Evolutionary conservation across 2,329 filamentous ascomycete species (phyloP).

Genomic region (Sarocladium strictum): DNA sequence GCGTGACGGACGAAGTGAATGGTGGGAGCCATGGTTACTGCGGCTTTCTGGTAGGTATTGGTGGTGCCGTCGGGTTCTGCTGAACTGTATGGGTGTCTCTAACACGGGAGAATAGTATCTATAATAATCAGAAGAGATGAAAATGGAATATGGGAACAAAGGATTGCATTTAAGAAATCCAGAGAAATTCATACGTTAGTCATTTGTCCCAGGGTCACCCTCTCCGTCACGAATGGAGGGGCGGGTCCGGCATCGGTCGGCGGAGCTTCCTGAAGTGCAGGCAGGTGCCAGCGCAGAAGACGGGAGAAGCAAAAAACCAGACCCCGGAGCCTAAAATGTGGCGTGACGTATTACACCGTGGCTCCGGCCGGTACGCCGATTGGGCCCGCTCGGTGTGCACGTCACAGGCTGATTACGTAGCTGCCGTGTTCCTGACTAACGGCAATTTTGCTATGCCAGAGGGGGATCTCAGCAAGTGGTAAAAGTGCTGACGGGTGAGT

Average conservation of each 20-base stretch:
- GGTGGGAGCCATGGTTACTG: constrained; percentile 40
- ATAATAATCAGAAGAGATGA: neutral
- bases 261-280: constrained; percentile 6
- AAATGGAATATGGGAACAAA: neutral
- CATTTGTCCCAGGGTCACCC: no score
- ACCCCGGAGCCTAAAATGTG: neutral
- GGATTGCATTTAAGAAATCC: no score
- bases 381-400: neutral
- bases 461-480: no score
- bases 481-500: no score
- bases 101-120: neutral
- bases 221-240: neutral
- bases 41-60: neutral
- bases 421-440: neutral
- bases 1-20: constrained; percentile 69
- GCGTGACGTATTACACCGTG: constrained; percentile 6
- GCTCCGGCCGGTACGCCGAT: constrained; percentile 5
- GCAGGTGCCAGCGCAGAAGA: no score
- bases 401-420: neutral
- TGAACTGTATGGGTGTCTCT: no score
- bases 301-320: neutral
- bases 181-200: no score
- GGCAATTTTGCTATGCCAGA: neutral
- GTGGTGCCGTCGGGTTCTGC: no score
- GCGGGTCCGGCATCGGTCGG: constrained; percentile 7